Evolutionary conservation across 305 asterid genomes (phyloP).

Genomic region (Fraxinus floribunda): DNA sequence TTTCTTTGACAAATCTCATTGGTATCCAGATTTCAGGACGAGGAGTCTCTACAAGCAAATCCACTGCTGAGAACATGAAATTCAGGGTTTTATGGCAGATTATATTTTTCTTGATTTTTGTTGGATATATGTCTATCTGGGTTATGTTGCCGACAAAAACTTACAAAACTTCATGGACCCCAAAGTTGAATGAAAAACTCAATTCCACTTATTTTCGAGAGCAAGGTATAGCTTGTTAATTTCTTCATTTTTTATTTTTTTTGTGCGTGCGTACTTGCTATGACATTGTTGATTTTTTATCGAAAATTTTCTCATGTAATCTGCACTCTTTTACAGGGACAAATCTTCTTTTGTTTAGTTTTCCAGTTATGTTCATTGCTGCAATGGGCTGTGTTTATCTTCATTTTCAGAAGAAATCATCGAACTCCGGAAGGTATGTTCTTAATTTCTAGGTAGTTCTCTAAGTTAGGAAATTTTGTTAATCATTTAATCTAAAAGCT

Average conservation of each 20-base stretch:
- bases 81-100: conserved; percentile 36
- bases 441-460: neutral
- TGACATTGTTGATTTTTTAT: neutral
- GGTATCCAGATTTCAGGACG: neutral
- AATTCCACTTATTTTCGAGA: conserved; percentile 61
- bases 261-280: neutral
- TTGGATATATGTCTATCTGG: conserved; percentile 53
- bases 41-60: neutral
- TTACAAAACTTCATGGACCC: conserved; percentile 49
- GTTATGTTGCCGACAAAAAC: conserved; percentile 51
- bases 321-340: conserved; percentile 37
- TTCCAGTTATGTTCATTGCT: conserved; percentile 58
- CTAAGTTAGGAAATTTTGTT: neutral
- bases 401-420: conserved; percentile 38
- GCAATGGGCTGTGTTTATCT: conserved; percentile 59
- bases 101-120: conserved; percentile 43
- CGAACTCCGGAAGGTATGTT: conserved; percentile 34
- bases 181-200: conserved; percentile 31
- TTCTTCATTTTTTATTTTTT: neutral
- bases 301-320: neutral
- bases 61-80: neutral
- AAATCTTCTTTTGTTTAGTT: conserved; percentile 62
- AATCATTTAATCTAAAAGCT: neutral
- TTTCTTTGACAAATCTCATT: neutral
- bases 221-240: conserved; percentile 43